These are phyloP conservation scores for Podospora pseudocomata DNA, from an alignment of 495 filamentous ascomycete genomes.

Conservation along the genomic window DNA sequence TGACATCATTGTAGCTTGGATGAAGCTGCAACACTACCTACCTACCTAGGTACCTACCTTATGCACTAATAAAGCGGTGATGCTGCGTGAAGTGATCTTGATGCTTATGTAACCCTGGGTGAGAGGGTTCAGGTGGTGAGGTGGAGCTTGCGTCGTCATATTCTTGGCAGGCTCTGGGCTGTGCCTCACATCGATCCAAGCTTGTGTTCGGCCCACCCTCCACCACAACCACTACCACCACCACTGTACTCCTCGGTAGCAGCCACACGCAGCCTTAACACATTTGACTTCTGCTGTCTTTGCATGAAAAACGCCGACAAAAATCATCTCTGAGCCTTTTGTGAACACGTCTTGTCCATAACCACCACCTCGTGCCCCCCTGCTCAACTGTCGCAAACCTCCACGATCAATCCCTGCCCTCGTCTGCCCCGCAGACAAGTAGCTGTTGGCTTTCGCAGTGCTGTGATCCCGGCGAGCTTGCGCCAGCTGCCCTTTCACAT, in stretches of 20 bases:
- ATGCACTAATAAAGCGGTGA: neutral
- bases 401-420: neutral
- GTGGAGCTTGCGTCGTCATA: slow-evolving; percentile 7
- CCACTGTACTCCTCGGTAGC: neutral
- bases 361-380: neutral
- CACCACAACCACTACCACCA: neutral
- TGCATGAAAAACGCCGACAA: neutral
- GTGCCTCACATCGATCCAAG: slow-evolving; percentile 3
- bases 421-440: neutral
- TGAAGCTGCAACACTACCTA: neutral
- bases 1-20: slow-evolving; percentile 1
- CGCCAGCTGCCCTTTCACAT: neutral
- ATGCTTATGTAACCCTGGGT: slow-evolving; percentile 6
- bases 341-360: neutral
- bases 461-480: neutral
- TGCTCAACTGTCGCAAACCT: neutral
- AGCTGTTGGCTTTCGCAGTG: neutral
- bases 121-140: neutral
- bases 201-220: neutral
- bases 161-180: slow-evolving; percentile 4
- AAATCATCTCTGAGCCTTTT: neutral
- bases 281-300: neutral
- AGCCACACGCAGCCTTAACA: neutral
- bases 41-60: too few species aligned
- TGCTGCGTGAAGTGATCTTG: neutral